A percentile compares a stretch with the other conserved stretches of the same genome.
Evolutionary conservation across 2,329 filamentous ascomycete species (phyloP).

Genomic region (Ophiostoma triangulosporum): DNA sequence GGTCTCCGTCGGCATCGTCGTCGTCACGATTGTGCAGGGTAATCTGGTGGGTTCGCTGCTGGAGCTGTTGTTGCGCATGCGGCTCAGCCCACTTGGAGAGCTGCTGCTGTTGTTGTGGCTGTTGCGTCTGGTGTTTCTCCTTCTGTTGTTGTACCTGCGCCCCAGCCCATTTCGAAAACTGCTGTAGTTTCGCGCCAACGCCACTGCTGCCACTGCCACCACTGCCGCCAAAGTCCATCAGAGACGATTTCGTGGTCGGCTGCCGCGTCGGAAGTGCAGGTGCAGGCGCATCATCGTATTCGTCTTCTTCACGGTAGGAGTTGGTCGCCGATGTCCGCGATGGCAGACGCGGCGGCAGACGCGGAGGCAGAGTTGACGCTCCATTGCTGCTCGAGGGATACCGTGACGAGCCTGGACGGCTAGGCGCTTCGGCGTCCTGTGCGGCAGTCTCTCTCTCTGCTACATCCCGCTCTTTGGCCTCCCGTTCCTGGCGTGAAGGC

Average conservation of each 20-base stretch:
- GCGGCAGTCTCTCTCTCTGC: background rate
- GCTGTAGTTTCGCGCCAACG: background rate
- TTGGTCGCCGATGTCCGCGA: constrained; percentile 23
- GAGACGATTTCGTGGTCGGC: constrained; percentile 22
- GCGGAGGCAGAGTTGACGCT: background rate
- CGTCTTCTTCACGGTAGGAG: background rate
- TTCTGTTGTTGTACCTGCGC: background rate
- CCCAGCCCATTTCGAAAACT: background rate
- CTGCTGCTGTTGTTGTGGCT: constrained; percentile 2
- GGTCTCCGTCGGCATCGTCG: constrained; percentile 18
- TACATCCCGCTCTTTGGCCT: constrained; percentile 21
- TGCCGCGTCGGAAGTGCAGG: constrained; percentile 26
- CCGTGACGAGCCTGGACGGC: constrained; percentile 1
- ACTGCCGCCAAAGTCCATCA: constrained; percentile 17
- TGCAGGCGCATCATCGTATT: constrained; percentile 45
- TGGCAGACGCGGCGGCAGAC: constrained; percentile 24
- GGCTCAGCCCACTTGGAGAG: background rate
- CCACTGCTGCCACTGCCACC: background rate
- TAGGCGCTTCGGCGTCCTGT: background rate
- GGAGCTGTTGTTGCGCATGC: background rate
- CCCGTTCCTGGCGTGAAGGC: constrained; percentile 39
- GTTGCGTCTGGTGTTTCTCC: background rate
- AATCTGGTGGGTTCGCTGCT: background rate
- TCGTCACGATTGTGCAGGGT: background rate
- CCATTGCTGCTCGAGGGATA: background rate